Evolutionary conservation across 2,329 filamentous ascomycete genomes (phyloP), one percentile per base, ranked within the genome.

Genomic region (Xenosphaeropsis pyriputrescens): DNA sequence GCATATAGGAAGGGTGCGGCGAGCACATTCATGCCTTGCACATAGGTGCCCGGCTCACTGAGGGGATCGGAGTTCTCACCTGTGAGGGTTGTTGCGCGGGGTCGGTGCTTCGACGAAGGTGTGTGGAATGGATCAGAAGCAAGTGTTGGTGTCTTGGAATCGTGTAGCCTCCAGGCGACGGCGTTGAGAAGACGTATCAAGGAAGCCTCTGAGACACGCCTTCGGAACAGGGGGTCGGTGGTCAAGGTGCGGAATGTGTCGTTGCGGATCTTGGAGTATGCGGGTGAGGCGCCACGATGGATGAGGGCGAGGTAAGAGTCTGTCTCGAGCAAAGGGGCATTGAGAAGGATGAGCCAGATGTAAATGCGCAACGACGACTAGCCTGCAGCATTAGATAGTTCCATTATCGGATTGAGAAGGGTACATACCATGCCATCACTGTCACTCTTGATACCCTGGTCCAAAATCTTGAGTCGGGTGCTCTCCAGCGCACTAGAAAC

Each of bases 21-120:
- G 13, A 98, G 72, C 31, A 98, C 91, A 55, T 98, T 98, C 89
- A 98, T 96, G 47, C 91, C 91, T 59, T 98, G 91, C 2, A 98
- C 89, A 51, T 98, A 98, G 31, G 84, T 88, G 22, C 86, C 85
- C 9, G 84, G 72, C 49, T 85, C 79, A 22, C 64, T 61, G 2
- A 63, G 65, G 6, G 65, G 64, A 44, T 79, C 75, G 46, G 79
- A 70, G 43, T 75, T 68, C 51, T 79, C 75, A 0, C 71, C 78
- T 2, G 72, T 79, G 39, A 79, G 60, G 11, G 72, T 72, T 39
- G 73, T 54, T 22, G 72, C 70, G 29, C 70, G 65, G n/a, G 67
- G 62, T 43, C 72, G 46, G 22, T 26, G 12, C 39, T 41, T 13
- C 36, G 31, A 15, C 3, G 16, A 41, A 36, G 18, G 57, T 55